phyloP scores from a whole-genome alignment of 768 basidiomycete species.

The Panaeolus cyanescens region DNA sequence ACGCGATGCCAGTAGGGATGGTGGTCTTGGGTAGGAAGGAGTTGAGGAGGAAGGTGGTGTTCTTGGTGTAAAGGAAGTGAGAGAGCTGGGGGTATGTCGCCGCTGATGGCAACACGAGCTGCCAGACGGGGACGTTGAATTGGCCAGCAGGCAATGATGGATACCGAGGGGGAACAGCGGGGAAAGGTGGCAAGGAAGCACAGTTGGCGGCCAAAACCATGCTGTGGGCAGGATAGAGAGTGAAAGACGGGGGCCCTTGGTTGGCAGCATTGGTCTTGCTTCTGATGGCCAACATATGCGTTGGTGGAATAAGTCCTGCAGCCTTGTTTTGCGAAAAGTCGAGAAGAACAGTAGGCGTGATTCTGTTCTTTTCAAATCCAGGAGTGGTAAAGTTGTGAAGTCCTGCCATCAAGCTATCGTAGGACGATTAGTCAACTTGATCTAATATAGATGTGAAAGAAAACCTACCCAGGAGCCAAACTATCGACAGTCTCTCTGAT shows the following conservation, averaged over 20 bases:
- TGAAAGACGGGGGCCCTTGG: constrained; percentile 23
- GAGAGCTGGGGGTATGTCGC: constrained; percentile 60
- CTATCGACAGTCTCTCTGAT: not conserved
- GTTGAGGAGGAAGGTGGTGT: constrained; percentile 48
- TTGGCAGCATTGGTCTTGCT: constrained; percentile 18
- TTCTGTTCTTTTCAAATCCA: not conserved
- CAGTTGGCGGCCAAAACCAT: constrained; percentile 72
- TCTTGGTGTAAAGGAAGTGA: constrained; percentile 69
- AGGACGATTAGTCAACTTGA: not conserved
- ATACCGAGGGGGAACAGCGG: constrained; percentile 31
- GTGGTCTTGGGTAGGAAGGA: constrained; percentile 45
- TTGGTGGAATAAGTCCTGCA: constrained; percentile 37
- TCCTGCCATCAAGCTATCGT: not conserved
- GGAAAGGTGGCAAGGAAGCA: constrained; percentile 60
- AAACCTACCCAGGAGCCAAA: not conserved
- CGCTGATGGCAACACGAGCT: constrained; percentile 64
- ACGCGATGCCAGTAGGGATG: constrained; percentile 29
- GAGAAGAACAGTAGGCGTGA: not conserved
- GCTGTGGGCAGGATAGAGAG: constrained; percentile 69
- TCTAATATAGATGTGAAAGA: not conserved
- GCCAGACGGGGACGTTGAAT: constrained; percentile 59
- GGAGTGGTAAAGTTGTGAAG: not conserved
- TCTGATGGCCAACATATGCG: constrained; percentile 55
- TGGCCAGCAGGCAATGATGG: constrained; percentile 28
- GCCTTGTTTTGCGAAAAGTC: constrained; percentile 22